Evolutionary conservation across 805 yeast genomes (phyloP), one percentile per base, ranked within the genome.

Genomic region (Kuraishia ogatae): DNA sequence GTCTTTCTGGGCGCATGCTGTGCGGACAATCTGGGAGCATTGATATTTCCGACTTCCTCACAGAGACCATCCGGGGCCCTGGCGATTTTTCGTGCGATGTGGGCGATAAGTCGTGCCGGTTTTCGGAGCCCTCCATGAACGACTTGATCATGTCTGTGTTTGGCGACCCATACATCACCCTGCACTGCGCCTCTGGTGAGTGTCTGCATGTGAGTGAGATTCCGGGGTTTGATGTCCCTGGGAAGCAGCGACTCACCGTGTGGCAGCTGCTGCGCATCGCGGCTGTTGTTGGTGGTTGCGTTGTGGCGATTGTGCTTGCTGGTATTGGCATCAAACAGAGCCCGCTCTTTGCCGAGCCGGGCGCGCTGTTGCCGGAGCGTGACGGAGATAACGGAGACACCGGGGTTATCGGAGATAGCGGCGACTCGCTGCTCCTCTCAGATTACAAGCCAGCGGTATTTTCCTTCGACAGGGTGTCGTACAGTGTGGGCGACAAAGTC

Each of bases 101-200:
- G 22, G 67, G 71, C 5, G 67, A 78, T 17, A 80, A 76, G 48
- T 70, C 75, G 50, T 94, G 99, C 72, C 76, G 76, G 51, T 94
- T 94, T 64, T 85, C 93, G 2, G 99, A 94, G 66, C 98, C 99
- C 50, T 85, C 94, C 54, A 93, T 94, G 97, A 89, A 94, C 71
- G 96, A 89, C 60, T 77, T 94, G 64, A 94, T 94, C 56, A 77
- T 83, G 56, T 83, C 89, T 7, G 96, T 94, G 2, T 94, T 94
- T 71, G 99, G 99, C n/a, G 99, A 94, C 66, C 89, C 93, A 1
- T 79, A 83, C 61, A 94, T 94, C 64, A 85, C 92, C 1, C 73
- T 94, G 55, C 76, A 80, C 50, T 94, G 99, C 71, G 71, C 73
- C 8, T 83, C 96, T 1, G 93, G 97, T 51, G 99, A 94, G 67